Percentiles rank a stretch among this genome's conserved stretches.
phyloP scores from a whole-genome alignment of 139 green algal genomes.

The Tetraselmis striata region DNA sequence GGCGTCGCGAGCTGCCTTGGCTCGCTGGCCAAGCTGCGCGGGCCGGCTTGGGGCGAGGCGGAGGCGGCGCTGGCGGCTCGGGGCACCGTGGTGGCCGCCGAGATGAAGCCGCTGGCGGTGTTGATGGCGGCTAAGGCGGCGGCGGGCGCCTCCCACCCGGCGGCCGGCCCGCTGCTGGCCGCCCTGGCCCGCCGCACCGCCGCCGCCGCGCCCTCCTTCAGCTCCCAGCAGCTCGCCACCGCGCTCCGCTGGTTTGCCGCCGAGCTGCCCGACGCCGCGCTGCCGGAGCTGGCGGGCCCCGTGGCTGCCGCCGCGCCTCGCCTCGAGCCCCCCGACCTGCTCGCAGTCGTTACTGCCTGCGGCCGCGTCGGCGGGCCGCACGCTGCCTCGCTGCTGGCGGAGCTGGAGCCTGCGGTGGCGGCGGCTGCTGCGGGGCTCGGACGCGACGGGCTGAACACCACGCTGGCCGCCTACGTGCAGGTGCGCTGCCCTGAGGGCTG shows the following conservation, averaged over 20 bases:
- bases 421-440: too few species aligned
- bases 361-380: neutral
- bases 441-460: too few species aligned
- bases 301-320: neutral
- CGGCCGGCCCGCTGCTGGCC: neutral
- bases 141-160: neutral
- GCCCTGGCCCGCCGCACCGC: neutral
- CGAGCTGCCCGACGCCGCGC: too few species aligned
- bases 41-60: neutral
- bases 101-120: neutral
- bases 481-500: too few species aligned
- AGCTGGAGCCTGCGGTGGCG: neutral
- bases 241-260: neutral
- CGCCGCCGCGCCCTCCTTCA: neutral
- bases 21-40: neutral
- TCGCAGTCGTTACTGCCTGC: neutral
- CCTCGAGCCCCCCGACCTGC: neutral
- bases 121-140: neutral
- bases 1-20: neutral
- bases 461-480: too few species aligned
- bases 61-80: neutral
- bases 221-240: neutral
- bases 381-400: neutral
- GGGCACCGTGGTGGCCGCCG: neutral
- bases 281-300: neutral